Evolutionary conservation across 805 yeast genomes (phyloP).

Genomic region (baker's yeast (Saccharomyces cerevisiae)): DNA sequence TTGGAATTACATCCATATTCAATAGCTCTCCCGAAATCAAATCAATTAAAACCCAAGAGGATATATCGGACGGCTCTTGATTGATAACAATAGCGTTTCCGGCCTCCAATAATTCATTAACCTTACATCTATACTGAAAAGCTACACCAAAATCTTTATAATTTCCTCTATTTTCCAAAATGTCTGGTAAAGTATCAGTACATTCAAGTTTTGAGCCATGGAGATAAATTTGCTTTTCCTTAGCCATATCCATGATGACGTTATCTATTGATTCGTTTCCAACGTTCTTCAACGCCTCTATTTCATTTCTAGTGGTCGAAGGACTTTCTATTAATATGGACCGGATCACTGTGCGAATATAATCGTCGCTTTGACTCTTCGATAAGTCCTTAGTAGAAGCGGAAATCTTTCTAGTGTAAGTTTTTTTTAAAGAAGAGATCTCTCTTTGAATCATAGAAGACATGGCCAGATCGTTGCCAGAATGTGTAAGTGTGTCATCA

Average conservation of each 20-base stretch:
- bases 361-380: slow-evolving; percentile 11
- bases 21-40: slow-evolving; percentile 38
- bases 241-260: slow-evolving; percentile 37
- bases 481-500: slow-evolving; percentile 20
- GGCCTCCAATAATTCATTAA: slow-evolving; percentile 36
- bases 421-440: slow-evolving; percentile 38
- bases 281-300: slow-evolving; percentile 32
- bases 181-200: slow-evolving; percentile 15
- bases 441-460: slow-evolving; percentile 70
- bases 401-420: slow-evolving; percentile 27
- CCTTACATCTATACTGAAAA: slow-evolving; percentile 35
- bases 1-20: slow-evolving; percentile 46
- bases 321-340: slow-evolving; percentile 29
- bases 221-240: slow-evolving; percentile 45
- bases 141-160: slow-evolving; percentile 39
- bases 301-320: slow-evolving; percentile 24
- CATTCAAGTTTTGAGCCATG: slow-evolving; percentile 37
- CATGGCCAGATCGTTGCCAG: slow-evolving; percentile 39
- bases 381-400: not conserved
- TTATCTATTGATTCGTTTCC: slow-evolving; percentile 43
- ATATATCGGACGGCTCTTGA: slow-evolving; percentile 48
- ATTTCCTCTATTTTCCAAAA: slow-evolving; percentile 24
- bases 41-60: slow-evolving; percentile 55
- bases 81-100: slow-evolving; percentile 49
- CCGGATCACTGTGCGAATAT: slow-evolving; percentile 28